A percentile compares a stretch with the other conserved stretches of the same genome.
Evolutionary conservation across 441 rosid species (phyloP).

Genomic region (Corymbia calophylla): DNA sequence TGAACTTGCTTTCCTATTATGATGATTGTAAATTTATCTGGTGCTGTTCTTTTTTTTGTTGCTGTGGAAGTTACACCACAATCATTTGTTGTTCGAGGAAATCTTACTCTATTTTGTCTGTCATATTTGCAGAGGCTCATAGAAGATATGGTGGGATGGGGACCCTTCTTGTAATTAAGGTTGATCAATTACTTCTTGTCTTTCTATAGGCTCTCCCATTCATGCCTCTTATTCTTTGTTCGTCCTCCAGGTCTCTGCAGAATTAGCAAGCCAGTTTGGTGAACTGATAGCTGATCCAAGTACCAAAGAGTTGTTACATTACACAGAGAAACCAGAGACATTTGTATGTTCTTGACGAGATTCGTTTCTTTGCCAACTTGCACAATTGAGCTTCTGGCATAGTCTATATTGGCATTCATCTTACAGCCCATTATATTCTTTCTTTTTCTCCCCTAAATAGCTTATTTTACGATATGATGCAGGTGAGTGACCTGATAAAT

Average conservation of each 20-base stretch:
- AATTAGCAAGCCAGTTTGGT: conserved; percentile 14
- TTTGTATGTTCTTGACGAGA: conserved; percentile 3
- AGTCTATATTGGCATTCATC: neutral
- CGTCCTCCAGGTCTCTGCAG: conserved; percentile 2
- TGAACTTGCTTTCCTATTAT: neutral
- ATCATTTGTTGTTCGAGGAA: neutral
- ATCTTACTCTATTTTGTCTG: neutral
- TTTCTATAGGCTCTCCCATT: neutral
- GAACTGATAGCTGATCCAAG: conserved; percentile 13
- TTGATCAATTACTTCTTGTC: neutral
- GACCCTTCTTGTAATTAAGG: conserved; percentile 9
- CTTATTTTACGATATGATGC: neutral
- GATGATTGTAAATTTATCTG: neutral
- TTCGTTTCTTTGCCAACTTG: neutral
- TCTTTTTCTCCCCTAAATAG: neutral
- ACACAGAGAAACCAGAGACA: conserved; percentile 16
- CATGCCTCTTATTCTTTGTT: neutral
- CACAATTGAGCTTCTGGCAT: neutral
- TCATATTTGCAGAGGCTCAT: conserved; percentile 8
- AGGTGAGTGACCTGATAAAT: conserved; percentile 17
- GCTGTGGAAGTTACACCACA: neutral
- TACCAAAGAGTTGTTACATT: conserved; percentile 16
- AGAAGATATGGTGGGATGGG: conserved; percentile 12
- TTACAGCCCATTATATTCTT: neutral
- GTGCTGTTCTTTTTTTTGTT: neutral